These are phyloP conservation scores for Penicillium sp. DNA, from an alignment of 2,329 filamentous ascomycete genomes.

Conservation along the genomic window DNA sequence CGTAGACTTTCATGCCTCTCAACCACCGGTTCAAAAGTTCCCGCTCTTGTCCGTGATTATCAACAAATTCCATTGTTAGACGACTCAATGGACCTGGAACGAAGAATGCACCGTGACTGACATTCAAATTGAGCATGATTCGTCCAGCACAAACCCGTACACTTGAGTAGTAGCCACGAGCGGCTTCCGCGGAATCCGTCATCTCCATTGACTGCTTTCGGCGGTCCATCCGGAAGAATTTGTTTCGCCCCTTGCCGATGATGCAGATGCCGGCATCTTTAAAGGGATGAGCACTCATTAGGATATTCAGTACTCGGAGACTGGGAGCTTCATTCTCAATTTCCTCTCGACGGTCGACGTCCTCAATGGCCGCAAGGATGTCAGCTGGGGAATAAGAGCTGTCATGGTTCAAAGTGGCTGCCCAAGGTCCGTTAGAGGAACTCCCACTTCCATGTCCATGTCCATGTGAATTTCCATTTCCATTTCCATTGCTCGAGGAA, in stretches of 20 bases:
- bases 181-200: constrained; percentile 12
- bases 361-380: background rate
- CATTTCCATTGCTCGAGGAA: background rate
- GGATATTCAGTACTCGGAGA: constrained; percentile 17
- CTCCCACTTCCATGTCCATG: background rate
- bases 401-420: background rate
- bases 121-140: constrained; percentile 20
- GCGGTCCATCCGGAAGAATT: constrained; percentile 18
- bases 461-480: background rate
- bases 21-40: constrained; percentile 9
- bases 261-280: constrained; percentile 4
- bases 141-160: constrained; percentile 13
- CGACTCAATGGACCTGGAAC: background rate
- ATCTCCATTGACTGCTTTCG: constrained; percentile 8
- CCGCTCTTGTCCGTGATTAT: background rate
- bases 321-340: background rate
- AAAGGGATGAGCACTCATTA: constrained; percentile 14
- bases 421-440: background rate
- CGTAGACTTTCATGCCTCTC: constrained; percentile 11
- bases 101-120: constrained; percentile 22
- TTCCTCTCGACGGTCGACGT: background rate
- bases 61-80: too few relatives aligned
- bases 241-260: constrained; percentile 16
- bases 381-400: background rate
- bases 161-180: constrained; percentile 22